Evolutionary conservation across 1,284 basidiomycete genomes (phyloP).

Genomic region (Crucibulum parvulum): DNA sequence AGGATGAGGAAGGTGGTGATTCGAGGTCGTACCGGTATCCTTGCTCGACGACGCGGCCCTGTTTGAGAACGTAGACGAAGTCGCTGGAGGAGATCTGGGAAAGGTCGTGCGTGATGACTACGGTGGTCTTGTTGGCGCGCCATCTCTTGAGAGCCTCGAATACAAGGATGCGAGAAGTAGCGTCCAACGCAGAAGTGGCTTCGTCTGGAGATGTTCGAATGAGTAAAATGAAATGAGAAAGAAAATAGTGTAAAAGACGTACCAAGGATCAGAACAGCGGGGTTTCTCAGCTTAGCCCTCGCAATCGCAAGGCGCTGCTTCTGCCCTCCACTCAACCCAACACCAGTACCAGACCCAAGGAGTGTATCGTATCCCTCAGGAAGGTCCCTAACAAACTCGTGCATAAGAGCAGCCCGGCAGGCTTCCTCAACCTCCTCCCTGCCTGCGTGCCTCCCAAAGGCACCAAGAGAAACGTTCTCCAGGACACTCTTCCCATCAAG

Average conservation of each 20-base stretch:
- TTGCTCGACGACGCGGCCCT: slow-evolving; percentile 86
- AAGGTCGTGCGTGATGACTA: slow-evolving; percentile 97
- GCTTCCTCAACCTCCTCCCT: slow-evolving; percentile 81
- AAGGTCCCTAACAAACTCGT: slow-evolving; percentile 86
- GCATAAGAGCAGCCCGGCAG: slow-evolving; percentile 86
- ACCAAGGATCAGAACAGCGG: slow-evolving; percentile 93
- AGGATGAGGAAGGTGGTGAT: too few relatives aligned
- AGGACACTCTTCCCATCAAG: slow-evolving; percentile 82
- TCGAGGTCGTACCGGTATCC: slow-evolving; percentile 82
- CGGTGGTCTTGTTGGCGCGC: slow-evolving; percentile 87
- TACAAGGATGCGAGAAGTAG: slow-evolving; percentile 67
- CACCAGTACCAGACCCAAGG: slow-evolving; percentile 77
- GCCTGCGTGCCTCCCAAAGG: slow-evolving; percentile 56
- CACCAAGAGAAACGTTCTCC: slow-evolving; percentile 87
- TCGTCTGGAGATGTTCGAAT: slow-evolving; percentile 71
- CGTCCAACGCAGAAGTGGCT: slow-evolving; percentile 94
- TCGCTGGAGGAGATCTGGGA: slow-evolving; percentile 81
- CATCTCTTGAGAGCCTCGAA: slow-evolving; percentile 89
- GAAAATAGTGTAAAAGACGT: slow-evolving; percentile 30
- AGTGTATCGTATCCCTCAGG: slow-evolving; percentile 90
- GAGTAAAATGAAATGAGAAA: slow-evolving; percentile 5
- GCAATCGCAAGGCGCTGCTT: slow-evolving; percentile 93
- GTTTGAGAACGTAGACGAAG: slow-evolving; percentile 92
- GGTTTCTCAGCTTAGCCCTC: slow-evolving; percentile 86
- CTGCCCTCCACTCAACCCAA: slow-evolving; percentile 91